Evolutionary conservation across 805 yeast genomes (phyloP).

Genomic region (Barnettozyma californica): DNA sequence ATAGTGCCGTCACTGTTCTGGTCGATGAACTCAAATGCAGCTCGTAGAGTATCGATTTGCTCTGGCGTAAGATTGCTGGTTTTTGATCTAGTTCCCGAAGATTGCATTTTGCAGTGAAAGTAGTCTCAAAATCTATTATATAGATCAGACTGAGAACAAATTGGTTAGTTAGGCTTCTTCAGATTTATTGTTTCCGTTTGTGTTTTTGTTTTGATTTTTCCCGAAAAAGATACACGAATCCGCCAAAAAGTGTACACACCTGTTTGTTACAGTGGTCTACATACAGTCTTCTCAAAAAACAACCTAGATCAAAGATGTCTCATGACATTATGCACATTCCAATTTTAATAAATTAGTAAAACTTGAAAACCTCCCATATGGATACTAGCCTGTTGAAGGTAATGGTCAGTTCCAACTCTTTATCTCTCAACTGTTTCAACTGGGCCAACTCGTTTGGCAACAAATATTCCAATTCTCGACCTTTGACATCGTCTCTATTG

Average conservation of each 20-base stretch:
- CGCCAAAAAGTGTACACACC: too few relatives aligned
- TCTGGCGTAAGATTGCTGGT: constrained; percentile 47
- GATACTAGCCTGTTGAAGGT: constrained; percentile 51
- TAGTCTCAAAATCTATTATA: too few relatives aligned
- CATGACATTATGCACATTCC: neutral
- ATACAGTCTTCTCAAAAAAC: too few relatives aligned
- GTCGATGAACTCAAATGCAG: constrained; percentile 76
- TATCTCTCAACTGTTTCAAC: constrained; percentile 51
- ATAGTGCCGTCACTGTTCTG: constrained; percentile 73
- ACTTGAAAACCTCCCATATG: constrained; percentile 51
- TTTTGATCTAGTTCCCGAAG: neutral
- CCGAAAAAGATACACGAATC: too few relatives aligned
- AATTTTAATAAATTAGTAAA: constrained; percentile 12
- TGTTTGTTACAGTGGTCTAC: too few relatives aligned
- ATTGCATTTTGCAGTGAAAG: neutral
- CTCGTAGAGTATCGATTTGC: constrained; percentile 61
- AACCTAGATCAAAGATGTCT: neutral
- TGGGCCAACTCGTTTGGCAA: constrained; percentile 73
- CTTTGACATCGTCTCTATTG: constrained; percentile 85
- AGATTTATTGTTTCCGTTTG: too few relatives aligned
- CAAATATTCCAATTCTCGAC: constrained; percentile 68
- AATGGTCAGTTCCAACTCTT: constrained; percentile 50
- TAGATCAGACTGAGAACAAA: too few relatives aligned
- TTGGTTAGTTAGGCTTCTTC: too few relatives aligned
- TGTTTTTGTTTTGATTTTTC: neutral